Evolutionary conservation across 139 green algal genomes (phyloP), one percentile per base, ranked within the genome.

Genomic region (Raphidocelis subcapitata): DNA sequence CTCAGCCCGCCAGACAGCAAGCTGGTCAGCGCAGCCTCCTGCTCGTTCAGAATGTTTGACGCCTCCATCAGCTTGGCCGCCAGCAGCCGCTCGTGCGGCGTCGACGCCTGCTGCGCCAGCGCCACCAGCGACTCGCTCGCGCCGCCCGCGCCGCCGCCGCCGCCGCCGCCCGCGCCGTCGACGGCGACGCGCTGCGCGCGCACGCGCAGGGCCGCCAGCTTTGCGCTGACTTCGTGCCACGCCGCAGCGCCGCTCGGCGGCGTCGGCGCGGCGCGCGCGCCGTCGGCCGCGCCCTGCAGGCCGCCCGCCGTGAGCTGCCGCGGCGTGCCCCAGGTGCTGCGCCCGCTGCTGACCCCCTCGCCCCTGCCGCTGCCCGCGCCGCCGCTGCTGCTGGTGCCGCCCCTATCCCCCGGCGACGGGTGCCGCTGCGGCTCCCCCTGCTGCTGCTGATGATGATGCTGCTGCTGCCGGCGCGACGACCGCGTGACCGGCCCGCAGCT

Each of bases 11-110:
- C n/a, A n/a, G n/a, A n/a, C n/a, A n/a, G n/a, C n/a, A n/a, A n/a
- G n/a, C n/a, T n/a, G n/a, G n/a, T n/a, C n/a, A n/a, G n/a, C 52
- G 59, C 69, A 37, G 41, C 49, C 20, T 75, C 69, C 56, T 75
- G 69, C 37, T 75, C 69, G 4, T 67, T 41, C 56, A 75, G 47
- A 15, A 75, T 75, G 35, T 44, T 67, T 15, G 35, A 36, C 20
- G 69, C 69, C 31, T 76, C 60, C 59, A 63, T 16, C 28, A 76
- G 44, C 41, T 76, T 76, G 5, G 56, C 69, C 24, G 63, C 33
- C 59, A 76, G 59, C 41, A 76, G 69, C 21, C 60, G 59, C 69
- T 76, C 69, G 31, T 28, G 37, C 1, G 69, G 21, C 14, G 31
- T 62, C 5, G 62, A 16, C 23, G 59, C 69, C 20, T 76, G 69